phyloP scores from a whole-genome alignment of 768 basidiomycete species.

The Lentinula boryana region DNA sequence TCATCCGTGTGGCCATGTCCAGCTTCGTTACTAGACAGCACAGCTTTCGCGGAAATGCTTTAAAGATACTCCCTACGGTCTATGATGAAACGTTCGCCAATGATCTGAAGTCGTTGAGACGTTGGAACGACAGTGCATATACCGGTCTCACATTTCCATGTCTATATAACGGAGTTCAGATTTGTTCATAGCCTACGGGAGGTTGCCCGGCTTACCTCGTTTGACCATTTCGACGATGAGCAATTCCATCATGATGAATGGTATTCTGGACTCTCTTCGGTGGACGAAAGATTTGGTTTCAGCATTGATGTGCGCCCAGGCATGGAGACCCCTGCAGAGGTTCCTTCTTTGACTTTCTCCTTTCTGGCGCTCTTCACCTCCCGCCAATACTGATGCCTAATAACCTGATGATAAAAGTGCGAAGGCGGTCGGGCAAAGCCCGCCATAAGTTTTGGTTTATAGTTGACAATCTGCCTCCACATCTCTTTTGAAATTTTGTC shows the following conservation, averaged over 20 bases:
- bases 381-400: background rate
- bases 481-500: background rate
- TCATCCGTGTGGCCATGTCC: background rate
- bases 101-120: too few species aligned
- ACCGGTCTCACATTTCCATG: too few species aligned
- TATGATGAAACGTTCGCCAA: too few species aligned
- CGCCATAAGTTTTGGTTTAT: background rate
- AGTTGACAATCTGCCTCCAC: slow-evolving; percentile 1
- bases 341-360: background rate
- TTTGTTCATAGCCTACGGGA: background rate
- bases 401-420: background rate
- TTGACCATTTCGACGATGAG: background rate
- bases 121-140: too few species aligned
- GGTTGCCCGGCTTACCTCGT: background rate
- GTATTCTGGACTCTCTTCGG: background rate
- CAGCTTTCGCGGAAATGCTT: too few species aligned
- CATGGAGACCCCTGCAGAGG: background rate
- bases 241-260: background rate
- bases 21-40: too few species aligned
- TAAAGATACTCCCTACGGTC: too few species aligned
- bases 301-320: background rate
- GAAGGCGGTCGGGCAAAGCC: background rate
- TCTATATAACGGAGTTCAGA: too few species aligned
- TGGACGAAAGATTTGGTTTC: background rate
- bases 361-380: background rate